phyloP scores from a whole-genome alignment of 306 rosid genomes.

The Gynostemma pentaphyllum region DNA sequence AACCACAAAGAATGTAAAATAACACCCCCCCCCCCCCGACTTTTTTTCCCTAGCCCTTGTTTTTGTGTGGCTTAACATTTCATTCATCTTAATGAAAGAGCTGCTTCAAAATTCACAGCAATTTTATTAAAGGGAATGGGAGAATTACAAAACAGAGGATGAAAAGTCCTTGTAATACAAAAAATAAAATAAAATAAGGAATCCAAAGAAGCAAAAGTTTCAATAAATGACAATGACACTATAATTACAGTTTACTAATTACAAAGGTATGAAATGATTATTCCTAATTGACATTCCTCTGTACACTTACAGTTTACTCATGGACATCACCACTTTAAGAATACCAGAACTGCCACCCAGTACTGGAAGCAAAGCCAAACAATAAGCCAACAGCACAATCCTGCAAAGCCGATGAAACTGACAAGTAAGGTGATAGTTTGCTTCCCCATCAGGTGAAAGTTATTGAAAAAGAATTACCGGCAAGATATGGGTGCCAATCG shows the following conservation, averaged over 20 bases:
- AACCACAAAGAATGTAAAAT: not conserved
- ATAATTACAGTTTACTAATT: not conserved
- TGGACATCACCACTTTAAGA: slow-evolving; percentile 77
- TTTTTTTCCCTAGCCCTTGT: no score
- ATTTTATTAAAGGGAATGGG: no score
- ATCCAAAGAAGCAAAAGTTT: no score
- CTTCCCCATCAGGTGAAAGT: slow-evolving; percentile 3
- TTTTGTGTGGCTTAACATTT: no score
- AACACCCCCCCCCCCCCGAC: no score
- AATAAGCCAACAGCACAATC: slow-evolving; percentile 43
- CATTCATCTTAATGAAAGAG: no score
- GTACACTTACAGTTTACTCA: slow-evolving; percentile 75
- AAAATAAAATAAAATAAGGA: no score
- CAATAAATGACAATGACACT: no score
- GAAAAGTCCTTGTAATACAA: no score
- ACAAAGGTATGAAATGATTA: not conserved
- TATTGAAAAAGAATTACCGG: slow-evolving; percentile 38
- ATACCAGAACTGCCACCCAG: slow-evolving; percentile 95
- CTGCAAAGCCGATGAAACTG: slow-evolving; percentile 20
- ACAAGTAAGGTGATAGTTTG: not conserved
- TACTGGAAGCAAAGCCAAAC: slow-evolving; percentile 80
- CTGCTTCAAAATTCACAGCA: no score
- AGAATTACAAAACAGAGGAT: no score
- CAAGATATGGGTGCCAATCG: slow-evolving; percentile 54
- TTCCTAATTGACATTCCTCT: not conserved